These are phyloP conservation scores for Fragaria ananassa DNA, from an alignment of 306 rosid species.

Conservation along the genomic window DNA sequence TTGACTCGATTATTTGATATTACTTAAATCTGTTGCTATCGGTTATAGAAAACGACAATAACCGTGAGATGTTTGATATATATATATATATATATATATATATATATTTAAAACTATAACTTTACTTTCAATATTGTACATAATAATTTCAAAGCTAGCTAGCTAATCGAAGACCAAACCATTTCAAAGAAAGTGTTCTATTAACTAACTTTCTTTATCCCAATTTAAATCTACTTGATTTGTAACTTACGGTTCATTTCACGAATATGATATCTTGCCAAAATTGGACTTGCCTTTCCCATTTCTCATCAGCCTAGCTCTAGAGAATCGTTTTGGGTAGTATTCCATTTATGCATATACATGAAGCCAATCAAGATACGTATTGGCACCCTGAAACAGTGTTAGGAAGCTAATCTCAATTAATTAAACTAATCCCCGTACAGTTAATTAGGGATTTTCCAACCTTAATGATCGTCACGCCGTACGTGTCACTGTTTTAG, in stretches of 20 bases:
- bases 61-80: no score
- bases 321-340: not conserved
- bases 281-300: not conserved
- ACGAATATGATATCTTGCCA: not conserved
- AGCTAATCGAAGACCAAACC: not conserved
- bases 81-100: no score
- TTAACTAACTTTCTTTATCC: not conserved
- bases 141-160: not conserved
- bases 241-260: not conserved
- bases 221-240: not conserved
- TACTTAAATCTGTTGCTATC: not conserved
- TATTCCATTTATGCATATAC: not conserved
- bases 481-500: slow-evolving; percentile 4
- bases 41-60: no score
- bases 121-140: not conserved
- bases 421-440: no score
- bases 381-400: not conserved
- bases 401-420: not conserved
- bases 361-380: not conserved
- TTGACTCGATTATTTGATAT: not conserved
- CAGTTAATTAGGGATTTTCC: not conserved
- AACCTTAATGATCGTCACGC: not conserved
- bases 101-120: no score
- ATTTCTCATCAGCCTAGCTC: not conserved
- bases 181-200: not conserved